phyloP scores from a whole-genome alignment of 805 yeast species.

The Candida piceae region DNA sequence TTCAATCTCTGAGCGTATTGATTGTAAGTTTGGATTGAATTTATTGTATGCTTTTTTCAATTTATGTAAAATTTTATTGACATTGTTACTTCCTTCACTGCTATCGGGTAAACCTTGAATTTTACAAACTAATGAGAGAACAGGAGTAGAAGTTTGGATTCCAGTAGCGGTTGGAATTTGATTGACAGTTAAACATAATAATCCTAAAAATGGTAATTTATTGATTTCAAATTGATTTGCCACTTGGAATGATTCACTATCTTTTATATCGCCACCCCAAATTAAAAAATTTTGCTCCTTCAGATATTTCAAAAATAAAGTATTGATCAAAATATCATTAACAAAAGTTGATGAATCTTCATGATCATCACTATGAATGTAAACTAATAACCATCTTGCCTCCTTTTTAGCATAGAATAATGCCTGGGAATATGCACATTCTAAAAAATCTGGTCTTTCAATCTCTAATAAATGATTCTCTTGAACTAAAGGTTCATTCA shows the following conservation, averaged over 20 bases:
- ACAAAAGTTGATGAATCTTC: constrained; percentile 55
- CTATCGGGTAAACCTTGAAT: constrained; percentile 50
- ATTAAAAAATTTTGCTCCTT: constrained; percentile 50
- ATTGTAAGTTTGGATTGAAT: constrained; percentile 55
- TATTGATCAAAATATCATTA: constrained; percentile 47
- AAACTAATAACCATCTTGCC: constrained; percentile 67
- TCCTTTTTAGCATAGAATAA: constrained; percentile 63
- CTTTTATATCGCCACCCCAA: constrained; percentile 88
- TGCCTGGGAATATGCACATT: constrained; percentile 79
- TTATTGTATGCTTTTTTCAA: constrained; percentile 36
- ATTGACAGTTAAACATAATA: constrained; percentile 62
- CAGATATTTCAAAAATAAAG: constrained; percentile 42
- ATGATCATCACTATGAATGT: constrained; percentile 67
- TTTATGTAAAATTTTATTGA: constrained; percentile 32
- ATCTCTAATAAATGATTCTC: constrained; percentile 15
- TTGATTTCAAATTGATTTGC: constrained; percentile 69
- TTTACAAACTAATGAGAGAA: constrained; percentile 55
- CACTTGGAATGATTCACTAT: constrained; percentile 78
- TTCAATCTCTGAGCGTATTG: constrained; percentile 59
- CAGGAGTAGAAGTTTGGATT: constrained; percentile 46
- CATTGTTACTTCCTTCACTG: constrained; percentile 22
- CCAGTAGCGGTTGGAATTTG: constrained; percentile 53
- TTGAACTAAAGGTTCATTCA: constrained; percentile 6
- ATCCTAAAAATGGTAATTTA: constrained; percentile 76
- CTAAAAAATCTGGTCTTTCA: constrained; percentile 43